These are phyloP conservation scores for Talinum fruticosum DNA, from an alignment of 148 eudicot genomes.

Conservation along the genomic window DNA sequence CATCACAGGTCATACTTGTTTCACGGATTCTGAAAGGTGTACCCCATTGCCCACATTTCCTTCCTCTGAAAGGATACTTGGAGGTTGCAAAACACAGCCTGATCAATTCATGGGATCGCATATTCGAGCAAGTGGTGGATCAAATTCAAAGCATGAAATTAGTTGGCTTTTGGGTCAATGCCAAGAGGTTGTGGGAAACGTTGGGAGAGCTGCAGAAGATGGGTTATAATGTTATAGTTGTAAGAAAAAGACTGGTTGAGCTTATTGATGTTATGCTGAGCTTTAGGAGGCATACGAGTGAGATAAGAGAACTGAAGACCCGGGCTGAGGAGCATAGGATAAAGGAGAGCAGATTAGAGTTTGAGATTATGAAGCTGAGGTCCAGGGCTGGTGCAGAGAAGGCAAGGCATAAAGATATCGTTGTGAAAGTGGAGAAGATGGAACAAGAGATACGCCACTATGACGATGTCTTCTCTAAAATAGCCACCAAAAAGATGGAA, in stretches of 20 bases:
- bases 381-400: constrained; percentile 19
- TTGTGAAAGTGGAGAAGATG: constrained; percentile 23
- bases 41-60: constrained; percentile 30
- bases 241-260: constrained; percentile 28
- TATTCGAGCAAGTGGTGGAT: constrained; percentile 25
- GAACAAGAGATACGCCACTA: constrained; percentile 24
- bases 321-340: constrained; percentile 23
- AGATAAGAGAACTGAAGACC: constrained; percentile 15
- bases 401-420: constrained; percentile 16
- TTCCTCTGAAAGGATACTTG: constrained; percentile 25
- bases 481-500: constrained; percentile 15
- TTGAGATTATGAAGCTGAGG: constrained; percentile 27
- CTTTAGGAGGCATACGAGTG: constrained; percentile 1
- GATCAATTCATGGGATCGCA: constrained; percentile 28
- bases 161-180: constrained; percentile 17
- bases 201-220: constrained; percentile 26
- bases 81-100: constrained; percentile 24
- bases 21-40: constrained; percentile 25
- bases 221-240: constrained; percentile 27
- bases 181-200: constrained; percentile 30
- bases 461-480: constrained; percentile 3
- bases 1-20: constrained; percentile 12
- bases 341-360: constrained; percentile 24
- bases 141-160: constrained; percentile 5
- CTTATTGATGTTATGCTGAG: constrained; percentile 20